These are phyloP conservation scores for Apiospora saccharicola DNA, from an alignment of 2,329 filamentous ascomycete species.

Conservation along the genomic window DNA sequence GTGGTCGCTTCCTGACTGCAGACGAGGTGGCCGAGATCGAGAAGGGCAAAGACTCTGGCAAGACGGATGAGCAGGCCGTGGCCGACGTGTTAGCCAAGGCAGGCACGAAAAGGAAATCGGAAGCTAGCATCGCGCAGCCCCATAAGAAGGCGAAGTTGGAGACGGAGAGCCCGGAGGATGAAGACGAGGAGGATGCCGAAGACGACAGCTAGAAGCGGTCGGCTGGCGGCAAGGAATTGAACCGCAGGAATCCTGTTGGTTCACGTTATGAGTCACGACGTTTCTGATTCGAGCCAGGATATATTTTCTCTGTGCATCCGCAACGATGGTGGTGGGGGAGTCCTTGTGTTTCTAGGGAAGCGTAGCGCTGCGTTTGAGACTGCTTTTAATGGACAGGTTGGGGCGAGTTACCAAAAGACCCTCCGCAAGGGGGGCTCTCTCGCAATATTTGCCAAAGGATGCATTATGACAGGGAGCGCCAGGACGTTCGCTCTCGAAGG, in stretches of 20 bases:
- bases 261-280: constrained; percentile 45
- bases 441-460: constrained; percentile 20
- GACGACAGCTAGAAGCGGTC: constrained; percentile 47
- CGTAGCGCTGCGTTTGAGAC: constrained; percentile 37
- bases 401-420: constrained; percentile 7
- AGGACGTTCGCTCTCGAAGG: constrained; percentile 44
- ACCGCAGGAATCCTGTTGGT: constrained; percentile 35
- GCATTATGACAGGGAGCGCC: constrained; percentile 24
- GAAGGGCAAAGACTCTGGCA: constrained; percentile 59
- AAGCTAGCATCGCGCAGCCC: constrained; percentile 53
- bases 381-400: constrained; percentile 25
- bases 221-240: background rate
- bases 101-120: constrained; percentile 68
- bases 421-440: constrained; percentile 17
- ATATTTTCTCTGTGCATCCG: constrained; percentile 38
- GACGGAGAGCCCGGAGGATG: constrained; percentile 51
- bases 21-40: constrained; percentile 95
- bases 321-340: constrained; percentile 38
- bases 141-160: constrained; percentile 61
- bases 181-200: constrained; percentile 53
- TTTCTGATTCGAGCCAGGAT: constrained; percentile 39
- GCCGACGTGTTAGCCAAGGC: constrained; percentile 41
- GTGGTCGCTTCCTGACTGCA: constrained; percentile 93
- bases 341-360: constrained; percentile 34
- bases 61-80: constrained; percentile 44